Conservation (phyloP, 352 stramenopile genomes). For the Globisporangium nunn region DNA sequence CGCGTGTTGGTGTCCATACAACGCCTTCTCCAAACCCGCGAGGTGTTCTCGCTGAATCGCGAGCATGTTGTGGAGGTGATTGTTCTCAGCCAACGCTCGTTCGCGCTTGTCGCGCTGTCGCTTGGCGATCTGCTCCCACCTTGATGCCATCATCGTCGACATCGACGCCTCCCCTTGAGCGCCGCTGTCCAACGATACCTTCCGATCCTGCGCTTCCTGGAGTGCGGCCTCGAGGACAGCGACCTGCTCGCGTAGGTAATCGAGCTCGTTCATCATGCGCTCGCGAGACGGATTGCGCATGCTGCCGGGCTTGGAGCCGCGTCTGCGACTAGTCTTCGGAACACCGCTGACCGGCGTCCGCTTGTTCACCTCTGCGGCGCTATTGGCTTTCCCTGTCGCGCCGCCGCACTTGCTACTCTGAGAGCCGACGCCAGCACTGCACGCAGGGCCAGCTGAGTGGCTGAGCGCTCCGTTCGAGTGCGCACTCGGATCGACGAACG, state of each 20-base stretch:
- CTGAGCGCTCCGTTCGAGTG: neutral
- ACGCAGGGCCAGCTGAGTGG: neutral
- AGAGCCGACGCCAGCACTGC: too few species aligned
- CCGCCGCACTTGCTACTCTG: neutral
- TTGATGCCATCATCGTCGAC: neutral
- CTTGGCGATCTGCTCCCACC: constrained; percentile 12
- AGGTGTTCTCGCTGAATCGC: constrained; percentile 5
- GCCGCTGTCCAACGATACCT: neutral
- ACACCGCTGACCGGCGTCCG: neutral
- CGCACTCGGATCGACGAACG: neutral
- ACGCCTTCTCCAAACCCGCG: constrained; percentile 5
- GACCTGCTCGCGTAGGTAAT: constrained; percentile 16
- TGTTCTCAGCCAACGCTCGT: constrained; percentile 4
- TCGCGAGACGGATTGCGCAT: constrained; percentile 16
- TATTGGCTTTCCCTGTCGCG: neutral
- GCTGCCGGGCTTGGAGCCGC: constrained; percentile 4
- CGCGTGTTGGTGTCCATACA: constrained; percentile 7
- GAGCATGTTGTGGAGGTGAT: constrained; percentile 7
- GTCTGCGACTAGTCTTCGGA: neutral
- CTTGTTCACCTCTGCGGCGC: neutral
- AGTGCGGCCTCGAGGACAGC: constrained; percentile 17
- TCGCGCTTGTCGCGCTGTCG: constrained; percentile 1
- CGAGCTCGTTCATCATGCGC: constrained; percentile 16
- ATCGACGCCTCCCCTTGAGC: neutral
- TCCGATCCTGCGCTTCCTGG: neutral